Evolutionary conservation across 495 filamentous ascomycete species (phyloP), one percentile per base, ranked within the genome.

Genomic region (Daldinia childiae): DNA sequence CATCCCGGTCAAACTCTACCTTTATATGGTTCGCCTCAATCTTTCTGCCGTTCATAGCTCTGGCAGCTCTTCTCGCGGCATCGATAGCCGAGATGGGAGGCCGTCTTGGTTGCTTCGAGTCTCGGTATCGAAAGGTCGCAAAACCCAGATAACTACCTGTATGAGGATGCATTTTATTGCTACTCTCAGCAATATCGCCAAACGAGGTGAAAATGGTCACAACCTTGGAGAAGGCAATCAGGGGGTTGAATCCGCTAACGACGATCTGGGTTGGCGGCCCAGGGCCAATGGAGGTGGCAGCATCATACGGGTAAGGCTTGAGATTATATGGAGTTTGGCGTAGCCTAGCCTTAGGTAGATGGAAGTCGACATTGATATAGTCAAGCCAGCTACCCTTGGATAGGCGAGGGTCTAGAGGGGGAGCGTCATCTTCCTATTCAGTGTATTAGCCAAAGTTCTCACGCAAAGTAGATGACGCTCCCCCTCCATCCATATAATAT

Each of bases 81-180:
- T 88, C 89, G 41, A 88, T 85, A 11, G 93, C 95, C n/a, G 87
- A 83, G 29, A 90, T 74, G 9, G 85, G 71, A 78, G 87, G 75
- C 77, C 84, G 79, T 19, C 71, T 67, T 45, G 69, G 80, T 4
- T 87, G 80, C 62, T 81, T 83, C 21, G 85, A 87, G 70, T 98
- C 95, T 75, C 90, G 89, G 80, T 96, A 99, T 68, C 90, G 89
- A 76, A 99, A 91, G 17, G 91, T 91, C 58, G 93, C 96, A 73
- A 99, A 91, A 2, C 95, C 95, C 1, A 99, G 86, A 71, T 93
- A 95, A 65, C 91, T 96, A 11, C 95, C 96, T 15, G 93, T 98
- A 41, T 92, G 90, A 6, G 95, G 95, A 78, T 98, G 91, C 58
- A 94, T 93, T 76, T 94, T 92, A 73, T 97, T 97, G 69, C 91